Base-by-base conservation (phyloP, 768 basidiomycete species). In the Coprinellus aureogranulatus region DNA sequence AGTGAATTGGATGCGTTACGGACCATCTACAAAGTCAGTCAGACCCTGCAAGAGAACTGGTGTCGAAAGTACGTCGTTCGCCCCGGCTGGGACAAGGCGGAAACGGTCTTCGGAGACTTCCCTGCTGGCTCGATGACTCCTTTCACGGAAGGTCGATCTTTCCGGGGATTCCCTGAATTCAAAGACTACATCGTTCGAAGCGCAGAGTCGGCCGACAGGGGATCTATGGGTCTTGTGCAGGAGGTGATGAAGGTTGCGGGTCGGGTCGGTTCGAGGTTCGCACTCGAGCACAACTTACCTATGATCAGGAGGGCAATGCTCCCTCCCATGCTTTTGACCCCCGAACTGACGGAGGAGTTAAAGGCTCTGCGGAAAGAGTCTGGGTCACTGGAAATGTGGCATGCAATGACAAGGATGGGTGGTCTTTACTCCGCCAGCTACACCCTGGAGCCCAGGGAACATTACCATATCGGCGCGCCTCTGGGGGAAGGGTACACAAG, bases 201-300 rank as follows among this genome's bases (percentile, higher is more conserved):
- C 2, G 46, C 59, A 18, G 62, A 62, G 8, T 61, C 62, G 16
- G 2, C 53, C 2, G 75, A 75, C 18, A 34, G 41, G 1, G 84
- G 86, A 25, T 61, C 88, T 18, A 80, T 82, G 41, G 63, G 68
- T 47, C 64, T 92, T 53, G 85, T 99, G 11, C 76, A 86, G 0
- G 94, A 97, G 70, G 77, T 80, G 64, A 94, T 94, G 88, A 89
- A 93, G 65, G 65, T 87, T 18, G 93, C 92, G 0, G 87, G 85
- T 48, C 84, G 87, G 2, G 77, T 87, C 0, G 87, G 89, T 1
- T 95, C 94, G 26, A 77, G 74, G 40, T 94, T 91, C 73, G 83
- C 82, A 55, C 59, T 67, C 20, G 87, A 89, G 10, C 78, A 75
- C 16, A 73, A 74, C 3, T 59, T 96, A 30, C 86, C 88, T 2